These are phyloP conservation scores for Schoenoplectus triqueter DNA, from an alignment of 202 grass and related monocot genomes.

Conservation along the genomic window DNA sequence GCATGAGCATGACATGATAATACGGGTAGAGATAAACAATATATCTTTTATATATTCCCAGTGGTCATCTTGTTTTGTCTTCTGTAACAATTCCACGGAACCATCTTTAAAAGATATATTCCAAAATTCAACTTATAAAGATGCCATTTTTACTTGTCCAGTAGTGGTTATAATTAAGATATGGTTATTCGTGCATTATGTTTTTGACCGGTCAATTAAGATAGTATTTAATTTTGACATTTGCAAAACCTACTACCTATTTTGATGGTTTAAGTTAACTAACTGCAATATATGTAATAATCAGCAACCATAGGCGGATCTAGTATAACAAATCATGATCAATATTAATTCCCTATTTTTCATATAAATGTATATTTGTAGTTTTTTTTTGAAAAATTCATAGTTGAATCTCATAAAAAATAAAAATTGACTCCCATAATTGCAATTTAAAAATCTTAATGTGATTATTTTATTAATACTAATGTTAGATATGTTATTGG, in stretches of 20 bases:
- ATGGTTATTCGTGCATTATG: background rate
- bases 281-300: too few relatives aligned
- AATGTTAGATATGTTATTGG: too few relatives aligned
- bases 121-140: background rate
- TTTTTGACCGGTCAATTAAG: background rate
- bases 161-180: background rate
- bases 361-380: too few relatives aligned
- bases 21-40: background rate
- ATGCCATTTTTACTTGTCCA: background rate
- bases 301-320: too few relatives aligned
- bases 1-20: slow-evolving; percentile 4
- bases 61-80: background rate
- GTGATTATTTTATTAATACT: too few relatives aligned
- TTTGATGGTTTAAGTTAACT: background rate
- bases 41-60: slow-evolving; percentile 5
- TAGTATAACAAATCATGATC: too few relatives aligned
- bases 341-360: too few relatives aligned
- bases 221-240: background rate
- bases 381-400: too few relatives aligned
- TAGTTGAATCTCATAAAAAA: too few relatives aligned
- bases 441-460: too few relatives aligned
- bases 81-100: background rate
- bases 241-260: background rate
- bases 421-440: too few relatives aligned
- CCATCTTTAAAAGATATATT: background rate